Percentiles rank a stretch among this genome's conserved stretches.
These are phyloP conservation scores for Malbranchea cinnamomea DNA, from an alignment of 2,329 filamentous ascomycete species.

Conservation along the genomic window DNA sequence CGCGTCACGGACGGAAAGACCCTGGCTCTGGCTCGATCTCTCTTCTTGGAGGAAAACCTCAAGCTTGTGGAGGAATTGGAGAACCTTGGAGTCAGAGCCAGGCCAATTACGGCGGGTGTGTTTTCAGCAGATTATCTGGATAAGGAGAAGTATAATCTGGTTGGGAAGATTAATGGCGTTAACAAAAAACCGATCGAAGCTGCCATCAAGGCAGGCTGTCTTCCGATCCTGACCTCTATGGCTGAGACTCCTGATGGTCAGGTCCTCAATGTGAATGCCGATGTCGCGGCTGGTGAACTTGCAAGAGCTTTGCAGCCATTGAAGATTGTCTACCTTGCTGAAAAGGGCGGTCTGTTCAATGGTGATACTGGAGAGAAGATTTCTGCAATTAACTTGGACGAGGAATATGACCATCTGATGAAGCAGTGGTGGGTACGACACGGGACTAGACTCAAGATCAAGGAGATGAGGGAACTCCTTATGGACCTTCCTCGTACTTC, in stretches of 20 bases:
- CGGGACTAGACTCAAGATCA: conserved; percentile 91
- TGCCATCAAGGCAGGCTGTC: conserved; percentile 76
- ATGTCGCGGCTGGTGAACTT: conserved; percentile 87
- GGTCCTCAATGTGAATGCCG: conserved; percentile 93
- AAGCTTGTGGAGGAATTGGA: conserved; percentile 83
- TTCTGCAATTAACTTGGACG: conserved; percentile 91
- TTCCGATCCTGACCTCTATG: conserved; percentile 92
- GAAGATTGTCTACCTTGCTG: conserved; percentile 96
- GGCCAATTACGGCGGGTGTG: conserved; percentile 77
- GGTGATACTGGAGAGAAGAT: conserved; percentile 91
- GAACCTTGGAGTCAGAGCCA: conserved; percentile 72
- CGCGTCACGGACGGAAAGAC: conserved; percentile 93
- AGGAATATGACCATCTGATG: conserved; percentile 90
- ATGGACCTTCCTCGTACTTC: conserved; percentile 80
- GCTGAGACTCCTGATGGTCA: conserved; percentile 84
- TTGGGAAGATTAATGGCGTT: conserved; percentile 88
- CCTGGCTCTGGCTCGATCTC: conserved; percentile 71
- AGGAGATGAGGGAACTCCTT: conserved; percentile 88
- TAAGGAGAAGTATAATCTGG: conserved; percentile 89
- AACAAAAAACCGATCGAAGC: conserved; percentile 83
- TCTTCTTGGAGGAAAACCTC: conserved; percentile 91
- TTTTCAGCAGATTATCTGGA: conserved; percentile 90
- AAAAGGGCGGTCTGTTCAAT: conserved; percentile 93
- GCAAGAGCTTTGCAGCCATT: conserved; percentile 77
- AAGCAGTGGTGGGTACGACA: conserved; percentile 87